phyloP scores from a whole-genome alignment of 768 basidiomycete genomes.

The Podaxis rugospora region DNA sequence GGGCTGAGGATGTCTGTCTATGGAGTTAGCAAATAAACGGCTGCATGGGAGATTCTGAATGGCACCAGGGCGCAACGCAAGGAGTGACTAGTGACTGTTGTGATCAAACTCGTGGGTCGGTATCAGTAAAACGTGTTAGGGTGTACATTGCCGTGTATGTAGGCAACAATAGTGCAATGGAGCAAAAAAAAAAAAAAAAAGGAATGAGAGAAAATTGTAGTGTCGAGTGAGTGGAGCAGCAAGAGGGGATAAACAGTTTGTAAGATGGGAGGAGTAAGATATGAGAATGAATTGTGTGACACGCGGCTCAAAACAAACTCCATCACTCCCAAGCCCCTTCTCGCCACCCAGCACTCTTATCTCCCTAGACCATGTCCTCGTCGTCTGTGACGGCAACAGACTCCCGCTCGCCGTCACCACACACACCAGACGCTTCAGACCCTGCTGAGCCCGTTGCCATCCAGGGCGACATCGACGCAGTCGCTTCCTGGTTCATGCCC shows the following conservation, averaged over 20 bases:
- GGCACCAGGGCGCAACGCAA: neutral
- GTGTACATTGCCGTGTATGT: neutral
- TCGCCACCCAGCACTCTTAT: constrained; percentile 10
- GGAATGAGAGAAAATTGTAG: neutral
- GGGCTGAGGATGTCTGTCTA: neutral
- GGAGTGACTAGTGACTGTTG: neutral
- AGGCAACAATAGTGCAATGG: neutral
- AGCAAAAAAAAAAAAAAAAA: neutral
- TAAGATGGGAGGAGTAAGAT: neutral
- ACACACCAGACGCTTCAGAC: constrained; percentile 63
- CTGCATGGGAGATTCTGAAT: neutral
- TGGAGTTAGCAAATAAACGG: neutral
- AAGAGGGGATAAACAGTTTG: neutral
- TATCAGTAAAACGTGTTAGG: neutral
- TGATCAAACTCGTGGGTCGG: neutral
- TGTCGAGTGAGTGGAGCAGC: neutral
- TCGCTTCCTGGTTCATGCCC: constrained; percentile 56
- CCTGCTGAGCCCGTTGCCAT: constrained; percentile 44
- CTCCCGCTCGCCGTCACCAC: constrained; percentile 71
- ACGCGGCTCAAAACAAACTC: constrained; percentile 1
- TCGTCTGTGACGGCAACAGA: constrained; percentile 49
- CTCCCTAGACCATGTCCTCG: constrained; percentile 46
- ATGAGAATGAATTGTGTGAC: neutral
- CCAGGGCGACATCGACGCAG: constrained; percentile 43
- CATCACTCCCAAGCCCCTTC: constrained; percentile 7